phyloP scores from a whole-genome alignment of 2,329 filamentous ascomycete genomes.

The Lithohypha guttulata region DNA sequence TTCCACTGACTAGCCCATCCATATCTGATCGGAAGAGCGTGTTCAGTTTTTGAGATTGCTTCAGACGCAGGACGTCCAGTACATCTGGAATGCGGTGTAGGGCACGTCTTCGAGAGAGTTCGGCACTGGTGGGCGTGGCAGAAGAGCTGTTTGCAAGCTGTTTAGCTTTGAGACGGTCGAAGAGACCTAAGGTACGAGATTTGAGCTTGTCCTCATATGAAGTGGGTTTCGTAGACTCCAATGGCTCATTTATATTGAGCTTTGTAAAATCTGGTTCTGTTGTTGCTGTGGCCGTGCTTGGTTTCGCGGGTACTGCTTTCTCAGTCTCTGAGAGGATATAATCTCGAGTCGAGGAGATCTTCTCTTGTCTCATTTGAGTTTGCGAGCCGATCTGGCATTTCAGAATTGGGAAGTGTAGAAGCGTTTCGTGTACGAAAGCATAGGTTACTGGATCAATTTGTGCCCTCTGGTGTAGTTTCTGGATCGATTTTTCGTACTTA shows the following conservation, averaged over 20 bases:
- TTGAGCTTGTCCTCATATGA: slow-evolving; percentile 29
- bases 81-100: slow-evolving; percentile 60
- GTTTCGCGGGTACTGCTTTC: background rate
- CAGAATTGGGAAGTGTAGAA: slow-evolving; percentile 29
- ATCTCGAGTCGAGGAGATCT: slow-evolving; percentile 13
- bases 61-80: slow-evolving; percentile 54
- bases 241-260: slow-evolving; percentile 1
- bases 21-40: slow-evolving; percentile 16
- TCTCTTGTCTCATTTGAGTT: slow-evolving; percentile 17
- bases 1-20: slow-evolving; percentile 23
- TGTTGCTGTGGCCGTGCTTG: slow-evolving; percentile 9
- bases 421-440: slow-evolving; percentile 22
- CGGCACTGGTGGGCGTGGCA: slow-evolving; percentile 36
- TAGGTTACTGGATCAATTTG: slow-evolving; percentile 26
- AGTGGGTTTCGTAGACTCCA: slow-evolving; percentile 25
- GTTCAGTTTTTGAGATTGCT: slow-evolving; percentile 34
- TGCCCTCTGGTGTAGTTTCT: slow-evolving; percentile 32
- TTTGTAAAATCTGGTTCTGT: slow-evolving; percentile 12
- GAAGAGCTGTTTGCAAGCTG: slow-evolving; percentile 42
- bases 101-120: slow-evolving; percentile 53
- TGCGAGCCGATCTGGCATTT: slow-evolving; percentile 15
- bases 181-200: slow-evolving; percentile 39
- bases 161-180: slow-evolving; percentile 67
- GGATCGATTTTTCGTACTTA: slow-evolving; percentile 40
- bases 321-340: slow-evolving; percentile 17